Base-by-base conservation (phyloP, 225 moss, liverwort and hornwort species). In the Neckera pumila region DNA sequence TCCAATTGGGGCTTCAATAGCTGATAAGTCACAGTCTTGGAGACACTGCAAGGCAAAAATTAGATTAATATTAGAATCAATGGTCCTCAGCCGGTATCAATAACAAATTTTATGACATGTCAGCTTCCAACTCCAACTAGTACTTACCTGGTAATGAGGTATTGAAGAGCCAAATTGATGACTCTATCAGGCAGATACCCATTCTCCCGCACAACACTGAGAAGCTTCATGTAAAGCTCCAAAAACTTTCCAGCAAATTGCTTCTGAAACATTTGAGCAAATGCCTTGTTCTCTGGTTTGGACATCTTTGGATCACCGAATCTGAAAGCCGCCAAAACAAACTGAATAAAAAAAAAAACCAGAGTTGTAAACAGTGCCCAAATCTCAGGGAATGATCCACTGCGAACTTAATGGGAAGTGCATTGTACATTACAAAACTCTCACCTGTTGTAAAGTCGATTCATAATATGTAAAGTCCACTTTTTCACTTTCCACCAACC, bases 401-500 rank as follows among this genome's bases (percentile, higher is more conserved):
- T 42, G 84, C 77, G 38, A 69, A 57, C 76, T 42, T n/a, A 76
- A 56, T 43, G 30, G 58, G 33, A 9, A 75, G 84, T 10, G 23
- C 26, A 18, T 22, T 54, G 45, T 28, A 31, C 42, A 51, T 12
- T 30, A 38, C 79, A 63, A 49, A 45, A 56, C 60, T 38, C 79
- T 77, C 81, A 96, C 99, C 99, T 96, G 73, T 95, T 97, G 86
- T 99, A 99, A 56, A 99, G 90, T 70, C 99, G 95, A 91, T 99
- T 99, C 96, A 99, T 96, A 66, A 99, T 99, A 78, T 99, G 99
- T 57, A 99, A 91, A 36, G 97, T 96, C 99, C 99, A 99, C 86
- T 99, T 99, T 89, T 99, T 99, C 82, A 99, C 99, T 92, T 99
- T 99, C 99, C 99, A 99, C 99, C 99, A 99, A 90, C 96, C 99